Evolutionary conservation across 2,329 filamentous ascomycete genomes (phyloP).

Genomic region (Basipetospora chlamydospora): DNA sequence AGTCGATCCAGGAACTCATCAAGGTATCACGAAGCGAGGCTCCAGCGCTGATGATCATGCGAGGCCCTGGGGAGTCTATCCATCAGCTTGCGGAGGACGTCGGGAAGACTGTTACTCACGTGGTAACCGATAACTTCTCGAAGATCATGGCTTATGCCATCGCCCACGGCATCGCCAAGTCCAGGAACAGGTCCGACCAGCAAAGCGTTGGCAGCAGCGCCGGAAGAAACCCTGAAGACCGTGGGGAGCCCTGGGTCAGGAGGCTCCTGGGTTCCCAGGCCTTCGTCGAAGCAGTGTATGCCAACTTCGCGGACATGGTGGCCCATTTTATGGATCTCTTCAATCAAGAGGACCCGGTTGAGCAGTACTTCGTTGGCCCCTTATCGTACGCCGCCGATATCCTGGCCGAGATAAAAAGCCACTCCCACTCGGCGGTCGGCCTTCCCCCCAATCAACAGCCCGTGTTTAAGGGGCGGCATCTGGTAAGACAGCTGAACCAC

Average conservation of each 20-base stretch:
- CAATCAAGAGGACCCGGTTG: conserved; percentile 61
- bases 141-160: conserved; percentile 75
- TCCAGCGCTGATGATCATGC: conserved; percentile 70
- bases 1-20: conserved; percentile 52
- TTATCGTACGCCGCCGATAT: conserved; percentile 46
- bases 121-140: conserved; percentile 57
- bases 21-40: conserved; percentile 60
- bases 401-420: conserved; percentile 53
- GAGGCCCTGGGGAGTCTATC: conserved; percentile 51
- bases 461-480: conserved; percentile 63
- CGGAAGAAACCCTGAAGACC: neutral
- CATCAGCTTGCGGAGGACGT: conserved; percentile 45
- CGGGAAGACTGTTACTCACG: conserved; percentile 32
- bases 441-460: conserved; percentile 76
- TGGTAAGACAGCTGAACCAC: conserved; percentile 61
- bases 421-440: conserved; percentile 48
- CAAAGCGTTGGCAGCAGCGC: conserved; percentile 1
- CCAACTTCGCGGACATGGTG: conserved; percentile 63
- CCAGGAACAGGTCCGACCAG: conserved; percentile 3
- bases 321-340: conserved; percentile 62
- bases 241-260: conserved; percentile 8
- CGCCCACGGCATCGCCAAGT: conserved; percentile 32
- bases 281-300: conserved; percentile 48
- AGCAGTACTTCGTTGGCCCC: conserved; percentile 49
- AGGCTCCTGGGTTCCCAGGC: conserved; percentile 52